Conservation (phyloP, 495 filamentous ascomycete species). For the Neurospora sp. region DNA sequence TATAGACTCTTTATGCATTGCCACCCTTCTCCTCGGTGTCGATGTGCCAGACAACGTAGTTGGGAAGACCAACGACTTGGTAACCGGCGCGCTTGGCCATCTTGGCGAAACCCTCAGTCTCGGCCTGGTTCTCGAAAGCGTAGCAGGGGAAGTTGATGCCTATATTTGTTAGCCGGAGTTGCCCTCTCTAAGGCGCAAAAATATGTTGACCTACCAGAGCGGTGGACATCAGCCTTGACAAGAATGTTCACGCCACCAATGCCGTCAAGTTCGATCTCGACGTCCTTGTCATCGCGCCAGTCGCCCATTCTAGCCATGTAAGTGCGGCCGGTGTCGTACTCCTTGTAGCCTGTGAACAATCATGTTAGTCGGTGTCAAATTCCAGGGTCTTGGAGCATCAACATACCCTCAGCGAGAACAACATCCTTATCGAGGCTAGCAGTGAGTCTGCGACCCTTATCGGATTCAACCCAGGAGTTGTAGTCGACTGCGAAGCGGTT, state of each 20-base stretch:
- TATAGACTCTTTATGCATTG: constrained; percentile 40
- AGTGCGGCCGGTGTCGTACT: constrained; percentile 80
- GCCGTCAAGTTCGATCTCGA: constrained; percentile 84
- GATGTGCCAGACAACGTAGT: constrained; percentile 98
- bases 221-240: constrained; percentile 94
- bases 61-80: constrained; percentile 82
- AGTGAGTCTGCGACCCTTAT: constrained; percentile 64
- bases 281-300: constrained; percentile 82
- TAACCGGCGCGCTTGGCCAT: constrained; percentile 98
- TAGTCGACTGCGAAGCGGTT: constrained; percentile 65
- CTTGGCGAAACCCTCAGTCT: constrained; percentile 95
- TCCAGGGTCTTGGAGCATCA: not conserved
- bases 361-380: not conserved
- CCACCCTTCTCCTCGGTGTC: constrained; percentile 97
- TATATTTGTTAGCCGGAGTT: constrained; percentile 19
- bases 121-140: constrained; percentile 96
- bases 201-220: constrained; percentile 54
- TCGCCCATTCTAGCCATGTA: constrained; percentile 84
- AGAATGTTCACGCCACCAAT: constrained; percentile 96
- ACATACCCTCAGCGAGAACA: constrained; percentile 73
- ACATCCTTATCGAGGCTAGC: constrained; percentile 63
- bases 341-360: constrained; percentile 60
- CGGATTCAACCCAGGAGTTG: constrained; percentile 97
- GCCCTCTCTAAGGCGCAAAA: not conserved
- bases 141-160: constrained; percentile 98